Evolutionary conservation across 345 rosid species (phyloP), one percentile per base, ranked within the genome.

Genomic region (Pelargonium nanum): DNA sequence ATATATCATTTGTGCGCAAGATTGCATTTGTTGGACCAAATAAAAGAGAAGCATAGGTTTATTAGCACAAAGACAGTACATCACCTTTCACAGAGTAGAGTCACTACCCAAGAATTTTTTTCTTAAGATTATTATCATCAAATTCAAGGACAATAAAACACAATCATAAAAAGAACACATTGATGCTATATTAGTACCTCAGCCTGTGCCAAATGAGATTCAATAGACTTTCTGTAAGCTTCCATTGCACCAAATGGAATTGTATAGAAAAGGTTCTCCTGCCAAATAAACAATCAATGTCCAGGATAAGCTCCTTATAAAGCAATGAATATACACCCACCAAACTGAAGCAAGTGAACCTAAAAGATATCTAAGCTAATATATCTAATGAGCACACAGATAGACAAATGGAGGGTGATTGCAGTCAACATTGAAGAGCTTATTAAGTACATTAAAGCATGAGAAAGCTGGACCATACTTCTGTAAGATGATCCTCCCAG

Each of bases 261-360:
- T 13, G 88, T 87, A 74, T 90, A 88, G 74, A 90, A 94, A 61
- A 94, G 85, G 77, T 88, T 88, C 75, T 88, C 93, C 99, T 94
- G 96, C 69, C 75, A 65, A 58, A 17, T 40, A 40, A 40, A 12
- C 10, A 50, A 4, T 62, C 30, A 74, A 65, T 60, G 64, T 59
- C 63, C 20, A 26, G 55, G 26, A 53, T 19, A 19, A 19, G 55
- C 55, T 52, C 15, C 48, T n/a, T n/a, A n/a, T 40, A 17, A 8
- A 67, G 53, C 9, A 62, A 66, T 55, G 50, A 40, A 15, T 17
- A 40, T 12, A 40, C 48, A 40, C 48, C 48, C 48, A 40, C 48
- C 48, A 40, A 40, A 12, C 48, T 40, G 48, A 40, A 40, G 48
- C 48, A 40, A 40, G 15, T 6, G 15, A 12, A 40, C 48, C 48